Conservation (phyloP, 1,139 yeast genomes). For the Groenewaldozyma sp. region DNA sequence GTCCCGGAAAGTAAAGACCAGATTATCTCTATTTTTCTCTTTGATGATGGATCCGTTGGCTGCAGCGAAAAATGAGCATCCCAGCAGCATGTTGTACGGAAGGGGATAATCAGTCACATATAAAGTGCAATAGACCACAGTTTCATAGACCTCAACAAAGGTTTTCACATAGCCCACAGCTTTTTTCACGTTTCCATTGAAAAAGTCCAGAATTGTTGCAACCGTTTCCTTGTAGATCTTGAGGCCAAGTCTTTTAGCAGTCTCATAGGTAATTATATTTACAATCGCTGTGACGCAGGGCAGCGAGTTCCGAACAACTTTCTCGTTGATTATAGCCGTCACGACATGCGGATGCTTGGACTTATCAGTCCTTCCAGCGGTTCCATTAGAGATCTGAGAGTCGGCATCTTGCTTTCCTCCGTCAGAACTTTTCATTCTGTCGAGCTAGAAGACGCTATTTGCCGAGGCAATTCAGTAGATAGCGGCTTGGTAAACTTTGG, state of each 20-base stretch:
- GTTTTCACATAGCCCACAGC: neutral
- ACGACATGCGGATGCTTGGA: slow-evolving; percentile 2
- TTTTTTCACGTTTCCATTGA: neutral
- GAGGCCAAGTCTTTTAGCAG: neutral
- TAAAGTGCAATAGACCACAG: neutral
- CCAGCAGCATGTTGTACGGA: neutral
- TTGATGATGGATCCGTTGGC: slow-evolving; percentile 1
- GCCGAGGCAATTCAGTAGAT: too few relatives aligned
- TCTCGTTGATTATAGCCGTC: neutral
- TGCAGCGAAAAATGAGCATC: slow-evolving; percentile 1
- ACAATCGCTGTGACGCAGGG: slow-evolving; percentile 1
- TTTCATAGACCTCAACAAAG: slow-evolving; percentile 1
- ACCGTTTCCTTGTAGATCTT: neutral
- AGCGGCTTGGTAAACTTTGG: too few relatives aligned
- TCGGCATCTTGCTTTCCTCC: too few relatives aligned
- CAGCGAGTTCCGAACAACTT: neutral
- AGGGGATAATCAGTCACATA: neutral
- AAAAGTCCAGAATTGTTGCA: neutral
- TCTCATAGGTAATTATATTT: neutral
- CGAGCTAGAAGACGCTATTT: too few relatives aligned
- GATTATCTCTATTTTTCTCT: neutral
- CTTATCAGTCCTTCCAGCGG: too few relatives aligned
- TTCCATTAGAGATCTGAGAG: too few relatives aligned
- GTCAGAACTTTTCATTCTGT: too few relatives aligned
- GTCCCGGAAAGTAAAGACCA: neutral